Base-by-base conservation (phyloP, 75 land plant species). In the Pinus albicaulis region DNA sequence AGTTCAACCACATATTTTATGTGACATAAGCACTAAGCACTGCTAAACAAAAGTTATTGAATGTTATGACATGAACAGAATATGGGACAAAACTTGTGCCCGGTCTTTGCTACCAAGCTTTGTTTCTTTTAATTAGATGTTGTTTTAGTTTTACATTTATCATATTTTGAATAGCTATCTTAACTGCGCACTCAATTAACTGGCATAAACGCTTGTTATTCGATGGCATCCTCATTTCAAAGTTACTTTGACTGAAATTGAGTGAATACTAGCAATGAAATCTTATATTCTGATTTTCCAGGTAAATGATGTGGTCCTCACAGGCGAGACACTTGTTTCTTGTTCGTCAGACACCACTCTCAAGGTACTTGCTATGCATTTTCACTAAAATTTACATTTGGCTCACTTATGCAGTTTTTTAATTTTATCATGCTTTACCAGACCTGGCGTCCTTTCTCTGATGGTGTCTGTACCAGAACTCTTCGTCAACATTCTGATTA, bases 401-500 rank as follows among this genome's bases (percentile, higher is more conserved):
- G 26, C 57, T 57, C 57, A 23, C 31, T 26, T 28, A 57, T 56
- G 81, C 55, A 66, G 38, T 26, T 80, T 34, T 11, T 20, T 20
- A 57, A 44, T 66, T 58, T 28, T 41, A 7, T 77, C 74, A 19
- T 56, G 58, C 53, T 77, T 72, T 52, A 55, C 20, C 87, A 97
- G 99, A 86, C 88, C 6, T 97, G 99, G 99, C 82, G 87, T 57
- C 64, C 88, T 61, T 86, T 86, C 71, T 90, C 99, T 44, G 84
- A 88, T 86, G 93, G 93, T 70, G 85, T 69, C 36, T 94, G 99
- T 75, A 88, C 86, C 11, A 89, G 84, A 84, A 97, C 99, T 57
- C 89, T 94, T 13, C 89, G 92, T 38, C 98, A 94, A 73, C 99
- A 97, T 76, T 92, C 99, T 64, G 99, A 97, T 74, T 97, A 97